Conservation (phyloP, 768 basidiomycete genomes). For the Mrakia frigida region DNA sequence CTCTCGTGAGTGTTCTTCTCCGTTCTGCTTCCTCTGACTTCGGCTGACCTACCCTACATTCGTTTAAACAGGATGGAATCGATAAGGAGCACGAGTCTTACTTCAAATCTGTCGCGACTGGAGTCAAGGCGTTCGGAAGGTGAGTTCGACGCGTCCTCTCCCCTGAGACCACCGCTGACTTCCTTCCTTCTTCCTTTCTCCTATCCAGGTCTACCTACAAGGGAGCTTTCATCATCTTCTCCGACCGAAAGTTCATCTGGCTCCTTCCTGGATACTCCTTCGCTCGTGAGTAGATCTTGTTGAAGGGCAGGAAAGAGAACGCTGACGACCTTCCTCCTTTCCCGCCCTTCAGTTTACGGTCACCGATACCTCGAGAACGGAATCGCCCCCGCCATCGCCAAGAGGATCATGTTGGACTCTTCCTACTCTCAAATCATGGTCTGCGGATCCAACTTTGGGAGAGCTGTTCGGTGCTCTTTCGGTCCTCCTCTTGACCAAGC, state of each 20-base stretch:
- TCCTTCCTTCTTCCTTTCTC: background rate
- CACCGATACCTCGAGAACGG: conserved; percentile 39
- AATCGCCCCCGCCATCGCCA: conserved; percentile 39
- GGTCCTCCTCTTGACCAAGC: conserved; percentile 37
- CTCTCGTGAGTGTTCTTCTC: background rate
- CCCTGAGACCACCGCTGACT: background rate
- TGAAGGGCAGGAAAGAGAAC: too few species aligned
- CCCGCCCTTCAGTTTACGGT: conserved; percentile 34
- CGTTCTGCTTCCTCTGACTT: background rate
- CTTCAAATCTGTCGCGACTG: background rate
- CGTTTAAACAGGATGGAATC: background rate
- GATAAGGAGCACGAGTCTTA: background rate
- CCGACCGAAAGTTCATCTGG: conserved; percentile 33
- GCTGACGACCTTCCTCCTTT: conserved; percentile 1
- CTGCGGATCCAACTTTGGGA: conserved; percentile 40
- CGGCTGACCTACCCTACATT: background rate
- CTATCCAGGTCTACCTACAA: conserved; percentile 18
- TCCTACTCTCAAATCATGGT: conserved; percentile 42
- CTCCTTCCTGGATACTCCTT: conserved; percentile 31
- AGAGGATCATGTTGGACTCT: conserved; percentile 36
- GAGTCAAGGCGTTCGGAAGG: conserved; percentile 6
- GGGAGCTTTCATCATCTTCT: conserved; percentile 31
- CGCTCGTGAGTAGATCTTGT: conserved; percentile 1
- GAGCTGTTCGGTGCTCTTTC: conserved; percentile 37
- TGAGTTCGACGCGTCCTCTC: background rate